phyloP scores from a whole-genome alignment of 768 basidiomycete species.

The Mycena belliarum region DNA sequence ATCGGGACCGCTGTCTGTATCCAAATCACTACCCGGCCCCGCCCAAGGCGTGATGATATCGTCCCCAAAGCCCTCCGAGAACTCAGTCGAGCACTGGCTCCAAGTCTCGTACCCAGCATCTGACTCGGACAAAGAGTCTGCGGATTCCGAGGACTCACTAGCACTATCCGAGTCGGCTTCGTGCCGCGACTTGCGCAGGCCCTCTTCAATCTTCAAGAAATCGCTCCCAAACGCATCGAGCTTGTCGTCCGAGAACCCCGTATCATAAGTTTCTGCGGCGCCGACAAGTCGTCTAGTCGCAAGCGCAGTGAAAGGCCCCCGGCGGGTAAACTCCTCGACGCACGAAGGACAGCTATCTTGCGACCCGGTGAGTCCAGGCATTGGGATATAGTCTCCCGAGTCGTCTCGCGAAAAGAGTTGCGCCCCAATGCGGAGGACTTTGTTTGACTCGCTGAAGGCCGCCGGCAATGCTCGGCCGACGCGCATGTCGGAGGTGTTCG shows the following conservation, averaged over 20 bases:
- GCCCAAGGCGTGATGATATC: slow-evolving; percentile 21
- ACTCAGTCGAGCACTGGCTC: slow-evolving; percentile 23
- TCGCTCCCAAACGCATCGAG: slow-evolving; percentile 3
- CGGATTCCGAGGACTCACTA: neutral
- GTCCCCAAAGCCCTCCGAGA: slow-evolving; percentile 11
- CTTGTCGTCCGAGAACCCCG: slow-evolving; percentile 6
- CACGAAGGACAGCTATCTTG: neutral
- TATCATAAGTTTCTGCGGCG: neutral
- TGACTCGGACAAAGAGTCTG: slow-evolving; percentile 6
- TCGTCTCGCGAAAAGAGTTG: slow-evolving; percentile 7
- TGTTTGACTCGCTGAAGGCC: neutral
- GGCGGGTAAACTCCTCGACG: slow-evolving; percentile 12
- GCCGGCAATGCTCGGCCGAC: neutral
- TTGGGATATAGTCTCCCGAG: neutral
- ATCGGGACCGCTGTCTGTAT: neutral
- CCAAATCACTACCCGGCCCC: slow-evolving; percentile 11
- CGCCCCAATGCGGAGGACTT: slow-evolving; percentile 15
- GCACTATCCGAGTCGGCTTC: neutral
- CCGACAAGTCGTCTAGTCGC: neutral
- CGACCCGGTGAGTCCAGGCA: neutral
- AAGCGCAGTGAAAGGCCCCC: neutral
- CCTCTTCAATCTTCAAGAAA: slow-evolving; percentile 2
- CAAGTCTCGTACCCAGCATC: slow-evolving; percentile 22
- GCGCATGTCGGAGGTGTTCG: neutral
- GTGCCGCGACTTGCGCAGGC: too few relatives aligned